Evolutionary conservation across 2,329 filamentous ascomycete species (phyloP).

Genomic region (Endoconidiophora polonica): DNA sequence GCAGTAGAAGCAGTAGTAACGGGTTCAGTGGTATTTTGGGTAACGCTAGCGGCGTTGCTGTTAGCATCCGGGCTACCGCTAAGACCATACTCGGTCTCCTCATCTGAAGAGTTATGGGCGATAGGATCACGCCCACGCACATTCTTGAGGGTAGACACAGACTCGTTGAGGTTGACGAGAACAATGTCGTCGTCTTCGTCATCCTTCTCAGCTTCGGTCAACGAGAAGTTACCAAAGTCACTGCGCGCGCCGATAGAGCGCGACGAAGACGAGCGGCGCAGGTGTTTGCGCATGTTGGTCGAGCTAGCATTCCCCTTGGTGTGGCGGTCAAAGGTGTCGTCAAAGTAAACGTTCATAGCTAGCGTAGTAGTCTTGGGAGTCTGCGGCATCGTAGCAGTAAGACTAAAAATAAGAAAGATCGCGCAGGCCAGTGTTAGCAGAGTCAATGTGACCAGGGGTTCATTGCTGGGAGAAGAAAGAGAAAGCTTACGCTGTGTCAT

Average conservation of each 20-base stretch:
- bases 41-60: too few species aligned
- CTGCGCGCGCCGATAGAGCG: conserved; percentile 73
- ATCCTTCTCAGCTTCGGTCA: background rate
- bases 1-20: too few species aligned
- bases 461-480: background rate
- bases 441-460: background rate
- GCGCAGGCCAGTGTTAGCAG: background rate
- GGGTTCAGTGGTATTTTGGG: too few species aligned
- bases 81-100: background rate
- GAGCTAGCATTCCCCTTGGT: conserved; percentile 13
- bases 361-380: conserved; percentile 76
- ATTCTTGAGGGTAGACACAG: background rate
- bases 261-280: conserved; percentile 65
- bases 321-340: conserved; percentile 56
- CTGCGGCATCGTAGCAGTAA: conserved; percentile 79
- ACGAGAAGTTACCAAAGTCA: conserved; percentile 39
- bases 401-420: conserved; percentile 27
- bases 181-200: background rate
- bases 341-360: conserved; percentile 85
- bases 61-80: too few species aligned
- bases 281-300: conserved; percentile 14
- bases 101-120: background rate
- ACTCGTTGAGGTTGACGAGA: too few species aligned
- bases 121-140: background rate
- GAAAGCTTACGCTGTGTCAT: conserved; percentile 76